Evolutionary conservation across 352 stramenopile species (phyloP).

Genomic region (Pythium sukuiense): DNA sequence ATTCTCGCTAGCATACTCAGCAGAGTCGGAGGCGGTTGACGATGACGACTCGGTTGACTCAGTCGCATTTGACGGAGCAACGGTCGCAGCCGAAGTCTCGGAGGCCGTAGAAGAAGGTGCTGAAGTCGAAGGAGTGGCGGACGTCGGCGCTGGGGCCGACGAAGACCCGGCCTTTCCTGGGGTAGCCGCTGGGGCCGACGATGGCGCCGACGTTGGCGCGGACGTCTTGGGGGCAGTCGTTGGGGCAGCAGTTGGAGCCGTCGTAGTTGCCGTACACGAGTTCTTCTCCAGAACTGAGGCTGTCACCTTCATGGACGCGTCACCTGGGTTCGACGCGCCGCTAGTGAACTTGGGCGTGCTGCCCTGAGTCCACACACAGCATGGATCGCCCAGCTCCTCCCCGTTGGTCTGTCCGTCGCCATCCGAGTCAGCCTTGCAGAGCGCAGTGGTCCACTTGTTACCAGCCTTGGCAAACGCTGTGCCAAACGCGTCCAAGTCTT

Average conservation of each 20-base stretch:
- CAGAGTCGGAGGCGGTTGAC: too few relatives aligned
- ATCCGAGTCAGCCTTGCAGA: constrained; percentile 51
- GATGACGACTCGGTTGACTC: too few relatives aligned
- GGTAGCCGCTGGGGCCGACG: background rate
- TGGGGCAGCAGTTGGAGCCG: background rate
- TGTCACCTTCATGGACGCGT: constrained; percentile 4
- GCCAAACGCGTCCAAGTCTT: constrained; percentile 34
- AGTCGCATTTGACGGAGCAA: too few relatives aligned
- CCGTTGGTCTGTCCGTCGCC: constrained; percentile 58
- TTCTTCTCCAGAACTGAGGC: background rate
- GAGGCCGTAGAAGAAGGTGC: background rate
- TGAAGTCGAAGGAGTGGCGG: too few relatives aligned
- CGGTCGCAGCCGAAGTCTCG: too few relatives aligned
- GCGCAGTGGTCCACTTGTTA: constrained; percentile 28
- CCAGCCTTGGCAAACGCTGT: constrained; percentile 27
- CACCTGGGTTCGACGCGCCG: constrained; percentile 6
- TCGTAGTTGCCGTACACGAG: background rate
- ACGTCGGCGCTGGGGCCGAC: background rate
- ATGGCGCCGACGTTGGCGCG: background rate
- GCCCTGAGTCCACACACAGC: constrained; percentile 31
- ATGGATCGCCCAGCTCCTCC: constrained; percentile 53
- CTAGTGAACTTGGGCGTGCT: background rate
- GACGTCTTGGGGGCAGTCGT: background rate
- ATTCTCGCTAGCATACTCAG: too few relatives aligned
- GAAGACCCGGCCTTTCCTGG: background rate